Conservation (phyloP, 2,329 filamentous ascomycete genomes). For the Kalmusia sp. region DNA sequence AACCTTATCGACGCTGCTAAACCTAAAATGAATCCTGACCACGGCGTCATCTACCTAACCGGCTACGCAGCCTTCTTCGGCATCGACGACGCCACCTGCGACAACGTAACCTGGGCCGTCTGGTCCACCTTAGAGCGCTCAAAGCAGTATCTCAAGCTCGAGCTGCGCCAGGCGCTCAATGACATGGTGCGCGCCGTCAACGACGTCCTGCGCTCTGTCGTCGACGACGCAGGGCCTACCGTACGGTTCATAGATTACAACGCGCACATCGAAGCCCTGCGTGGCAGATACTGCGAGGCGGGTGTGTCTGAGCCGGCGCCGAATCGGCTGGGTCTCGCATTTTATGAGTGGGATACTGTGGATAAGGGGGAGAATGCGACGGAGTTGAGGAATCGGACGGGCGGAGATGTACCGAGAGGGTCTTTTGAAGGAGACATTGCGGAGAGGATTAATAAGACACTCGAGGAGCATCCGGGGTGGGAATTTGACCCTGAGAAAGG, state of each 20-base stretch:
- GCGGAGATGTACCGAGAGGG: conserved; percentile 29
- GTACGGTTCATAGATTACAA: conserved; percentile 38
- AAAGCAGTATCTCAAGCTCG: conserved; percentile 36
- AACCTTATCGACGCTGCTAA: conserved; percentile 26
- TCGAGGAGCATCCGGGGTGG: conserved; percentile 35
- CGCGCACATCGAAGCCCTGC: conserved; percentile 12
- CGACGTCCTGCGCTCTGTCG: conserved; percentile 23
- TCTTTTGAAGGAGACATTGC: conserved; percentile 36
- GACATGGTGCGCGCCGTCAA: conserved; percentile 35
- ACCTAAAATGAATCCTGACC: conserved; percentile 25
- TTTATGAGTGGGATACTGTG: conserved; percentile 42
- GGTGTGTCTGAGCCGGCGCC: conserved; percentile 34
- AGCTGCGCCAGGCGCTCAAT: conserved; percentile 32
- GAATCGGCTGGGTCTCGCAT: conserved; percentile 31
- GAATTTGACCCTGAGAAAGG: conserved; percentile 31
- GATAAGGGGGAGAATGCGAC: conserved; percentile 32
- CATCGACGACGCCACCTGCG: conserved; percentile 28
- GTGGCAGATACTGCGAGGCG: conserved; percentile 37
- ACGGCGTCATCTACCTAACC: conserved; percentile 37
- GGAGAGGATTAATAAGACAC: conserved; percentile 28
- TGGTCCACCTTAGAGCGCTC: conserved; percentile 27
- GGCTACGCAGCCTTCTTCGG: conserved; percentile 43
- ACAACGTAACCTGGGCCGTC: conserved; percentile 40
- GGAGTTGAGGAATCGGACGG: conserved; percentile 23
- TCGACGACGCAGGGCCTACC: conserved; percentile 17